phyloP scores from a whole-genome alignment of 2,329 filamentous ascomycete species.

The Neoscytalidium dimidiatum region DNA sequence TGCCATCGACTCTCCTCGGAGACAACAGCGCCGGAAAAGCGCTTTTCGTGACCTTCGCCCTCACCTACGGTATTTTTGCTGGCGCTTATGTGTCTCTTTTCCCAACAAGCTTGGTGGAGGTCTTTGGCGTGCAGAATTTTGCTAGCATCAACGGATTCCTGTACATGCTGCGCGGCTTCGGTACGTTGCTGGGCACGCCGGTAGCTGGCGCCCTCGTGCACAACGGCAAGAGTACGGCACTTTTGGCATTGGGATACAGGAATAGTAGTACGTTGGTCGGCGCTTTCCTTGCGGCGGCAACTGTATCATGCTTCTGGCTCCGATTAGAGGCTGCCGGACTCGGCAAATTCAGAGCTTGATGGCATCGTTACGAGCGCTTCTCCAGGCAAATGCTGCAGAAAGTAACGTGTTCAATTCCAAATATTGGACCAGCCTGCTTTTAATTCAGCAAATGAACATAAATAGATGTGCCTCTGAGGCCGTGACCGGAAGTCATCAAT shows the following conservation, averaged over 20 bases:
- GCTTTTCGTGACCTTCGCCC: conserved; percentile 39
- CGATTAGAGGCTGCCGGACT: not conserved
- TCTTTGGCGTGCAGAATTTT: conserved; percentile 38
- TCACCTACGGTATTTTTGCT: conserved; percentile 52
- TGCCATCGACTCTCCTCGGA: conserved; percentile 21
- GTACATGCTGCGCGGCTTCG: conserved; percentile 42
- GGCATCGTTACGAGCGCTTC: too few relatives aligned
- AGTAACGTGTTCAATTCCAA: too few relatives aligned
- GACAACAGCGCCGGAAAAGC: conserved; percentile 23
- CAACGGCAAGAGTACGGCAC: not conserved
- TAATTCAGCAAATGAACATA: too few relatives aligned
- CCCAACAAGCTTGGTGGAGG: conserved; percentile 40
- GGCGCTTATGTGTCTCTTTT: conserved; percentile 47
- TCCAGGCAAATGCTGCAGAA: too few relatives aligned
- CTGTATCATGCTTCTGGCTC: not conserved
- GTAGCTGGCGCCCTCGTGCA: conserved; percentile 32
- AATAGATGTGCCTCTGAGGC: too few relatives aligned
- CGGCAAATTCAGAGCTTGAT: not conserved
- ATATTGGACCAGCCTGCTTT: too few relatives aligned
- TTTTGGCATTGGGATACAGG: not conserved
- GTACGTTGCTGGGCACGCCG: conserved; percentile 42
- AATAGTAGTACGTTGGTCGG: conserved; percentile 14
- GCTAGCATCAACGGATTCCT: conserved; percentile 32
- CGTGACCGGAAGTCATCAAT: too few relatives aligned
- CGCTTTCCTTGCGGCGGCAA: conserved; percentile 2